Conservation (phyloP, 257 asterid species). For the Solanum pennellii region DNA sequence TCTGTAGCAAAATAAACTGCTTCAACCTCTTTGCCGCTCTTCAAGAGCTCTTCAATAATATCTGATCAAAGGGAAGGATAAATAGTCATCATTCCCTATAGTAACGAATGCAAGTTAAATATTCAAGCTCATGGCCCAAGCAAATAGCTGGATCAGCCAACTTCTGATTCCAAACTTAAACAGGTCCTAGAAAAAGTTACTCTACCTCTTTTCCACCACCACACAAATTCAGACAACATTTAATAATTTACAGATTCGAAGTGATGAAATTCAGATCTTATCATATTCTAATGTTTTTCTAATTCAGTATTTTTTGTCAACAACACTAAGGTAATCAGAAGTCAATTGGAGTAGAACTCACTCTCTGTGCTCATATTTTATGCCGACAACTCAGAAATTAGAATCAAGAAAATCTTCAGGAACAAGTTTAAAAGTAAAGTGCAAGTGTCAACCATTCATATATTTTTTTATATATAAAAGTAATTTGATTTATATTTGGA, state of each 20-base stretch:
- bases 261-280: neutral
- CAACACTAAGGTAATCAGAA: neutral
- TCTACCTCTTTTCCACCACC: too few relatives aligned
- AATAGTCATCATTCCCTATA: neutral
- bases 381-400: neutral
- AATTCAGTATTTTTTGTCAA: neutral
- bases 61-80: neutral
- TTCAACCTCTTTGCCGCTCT: conserved; percentile 14
- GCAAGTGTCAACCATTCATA: neutral
- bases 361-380: neutral
- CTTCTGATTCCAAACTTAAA: neutral
- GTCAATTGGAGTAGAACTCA: neutral
- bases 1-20: conserved; percentile 14
- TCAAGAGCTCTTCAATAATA: conserved; percentile 16
- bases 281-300: neutral
- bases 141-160: neutral
- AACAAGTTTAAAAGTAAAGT: neutral
- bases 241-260: neutral
- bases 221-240: neutral
- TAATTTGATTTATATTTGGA: neutral
- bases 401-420: neutral
- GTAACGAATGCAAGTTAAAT: neutral
- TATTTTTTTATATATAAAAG: neutral
- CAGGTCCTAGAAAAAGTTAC: neutral
- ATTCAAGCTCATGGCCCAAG: neutral